Base-by-base conservation (phyloP, 2,329 filamentous ascomycete genomes). In the Colletotrichum somersetense region DNA sequence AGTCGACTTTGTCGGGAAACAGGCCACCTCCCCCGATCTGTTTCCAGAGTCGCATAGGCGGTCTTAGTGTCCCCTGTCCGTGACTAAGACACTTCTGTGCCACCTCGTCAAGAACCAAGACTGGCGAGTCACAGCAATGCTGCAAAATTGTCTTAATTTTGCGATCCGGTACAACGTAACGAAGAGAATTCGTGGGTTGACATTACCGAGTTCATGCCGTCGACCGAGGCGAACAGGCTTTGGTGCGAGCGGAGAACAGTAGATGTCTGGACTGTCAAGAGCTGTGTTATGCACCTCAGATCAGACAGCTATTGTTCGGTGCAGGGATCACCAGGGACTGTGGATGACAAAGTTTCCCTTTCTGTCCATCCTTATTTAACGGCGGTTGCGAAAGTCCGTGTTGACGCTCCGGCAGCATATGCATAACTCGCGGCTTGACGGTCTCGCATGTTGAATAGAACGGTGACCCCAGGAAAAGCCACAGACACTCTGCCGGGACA, bases 371-470 rank as follows among this genome's bases (percentile, higher is more conserved):
- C 26, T 7, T 46, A 40, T 44, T 69, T 42, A 53, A 69, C 42
- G 5, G 55, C 3, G 46, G 40, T 26, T 55, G 23, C 40, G 11
- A 61, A 48, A 20, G 46, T 48, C 53, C 16, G 46, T n/a, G n/a
- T 67, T 42, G 57, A 20, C 30, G 55, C 23, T 59, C 42, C 56
- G 53, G 50, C 20, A 23, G n/a, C 35, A 18, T 23, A 59, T 23
- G 53, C 65, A 72, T 58, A 48, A 26, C 56, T 14, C 42, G 26
- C 66, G 55, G 59, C 59, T 66, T 58, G 69, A 64, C 69, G n/a
- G 46, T 30, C 55, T 50, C 55, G 59, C 55, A 55, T 50, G 30
- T n/a, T 30, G 40, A 7, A 30, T 61, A 38, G 30, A 71, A 55
- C 55, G 35, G 56, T 44, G 66, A 40, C 40, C 26, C 38, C 26